Conservation (phyloP, 176 grass and related monocot genomes). For the Chrysopogon serrulatus region DNA sequence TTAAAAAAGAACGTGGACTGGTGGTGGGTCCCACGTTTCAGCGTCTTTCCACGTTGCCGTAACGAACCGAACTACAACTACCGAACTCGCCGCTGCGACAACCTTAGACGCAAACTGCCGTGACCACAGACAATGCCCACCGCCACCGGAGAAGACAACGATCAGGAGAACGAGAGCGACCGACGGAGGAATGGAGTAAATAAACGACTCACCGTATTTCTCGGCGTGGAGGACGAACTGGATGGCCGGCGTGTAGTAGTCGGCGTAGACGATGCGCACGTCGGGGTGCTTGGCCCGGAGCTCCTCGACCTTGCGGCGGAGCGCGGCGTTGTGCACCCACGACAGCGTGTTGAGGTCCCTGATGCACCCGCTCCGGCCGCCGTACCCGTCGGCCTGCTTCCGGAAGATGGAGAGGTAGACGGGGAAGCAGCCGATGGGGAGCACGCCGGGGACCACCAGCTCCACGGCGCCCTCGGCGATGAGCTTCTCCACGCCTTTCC, state of each 20-base stretch:
- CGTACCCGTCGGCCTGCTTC: slow-evolving; percentile 41
- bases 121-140: no score
- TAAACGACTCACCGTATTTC: slow-evolving; percentile 58
- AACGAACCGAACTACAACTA: slow-evolving; percentile 18
- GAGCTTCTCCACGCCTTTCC: slow-evolving; percentile 62
- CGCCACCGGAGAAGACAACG: neutral
- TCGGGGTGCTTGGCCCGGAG: slow-evolving; percentile 52
- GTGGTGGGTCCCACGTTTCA: neutral
- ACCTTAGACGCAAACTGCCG: slow-evolving; percentile 17
- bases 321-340: slow-evolving; percentile 68
- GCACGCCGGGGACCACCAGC: slow-evolving; percentile 79
- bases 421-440: slow-evolving; percentile 82
- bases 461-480: slow-evolving; percentile 75
- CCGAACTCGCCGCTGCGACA: neutral
- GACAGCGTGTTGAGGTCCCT: slow-evolving; percentile 69
- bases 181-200: neutral
- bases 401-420: slow-evolving; percentile 73
- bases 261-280: slow-evolving; percentile 78
- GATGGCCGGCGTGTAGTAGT: slow-evolving; percentile 74
- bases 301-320: slow-evolving; percentile 46
- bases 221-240: slow-evolving; percentile 68
- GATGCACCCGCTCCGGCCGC: slow-evolving; percentile 53
- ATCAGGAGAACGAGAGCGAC: neutral
- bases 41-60: neutral
- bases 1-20: neutral